Evolutionary conservation across 495 filamentous ascomycete species (phyloP), one percentile per base, ranked within the genome.

Genomic region (Hypoxylon fragiforme): DNA sequence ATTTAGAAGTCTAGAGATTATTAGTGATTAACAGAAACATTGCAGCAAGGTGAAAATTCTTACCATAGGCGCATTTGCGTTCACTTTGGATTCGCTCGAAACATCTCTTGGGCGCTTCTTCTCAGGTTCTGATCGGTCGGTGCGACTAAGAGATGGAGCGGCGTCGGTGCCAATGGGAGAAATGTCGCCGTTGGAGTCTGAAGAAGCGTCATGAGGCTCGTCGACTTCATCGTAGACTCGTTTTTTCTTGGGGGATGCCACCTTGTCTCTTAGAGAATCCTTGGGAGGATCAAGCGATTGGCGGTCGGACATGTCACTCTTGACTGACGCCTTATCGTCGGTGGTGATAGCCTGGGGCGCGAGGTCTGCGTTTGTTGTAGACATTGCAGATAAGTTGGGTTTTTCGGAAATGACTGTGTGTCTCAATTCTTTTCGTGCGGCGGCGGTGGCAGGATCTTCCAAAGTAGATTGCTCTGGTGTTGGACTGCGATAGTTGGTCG

Each of bases 181-280:
- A 30, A 68, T 63, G 30, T 67, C 69, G 42, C 69, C 70, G 53
- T 61, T 57, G 12, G 60, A 50, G 20, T 67, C 68, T 6, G 42
- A 47, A 14, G 50, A 32, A 2, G 56, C 51, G 22, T 75, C 74
- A 42, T 63, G 66, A 34, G 64, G 55, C 30, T 70, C 60, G 36
- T 80, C 77, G 1, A 81, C 69, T 60, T 80, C 74, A 46, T 78
- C 77, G 49, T 76, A 75, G 20, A 74, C 77, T 41, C 80, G 68
- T 67, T 82, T 82, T 68, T 81, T 82, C 71, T 81, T 82, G 22
- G 80, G 80, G 4, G 78, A 81, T 13, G 73, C 68, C 11, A 81
- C 44, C 39, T 74, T 66, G 45, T 79, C 76, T 55, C 63, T 72
- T 57, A 77, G 48, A 7, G 62, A 60, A 20, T 75, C 69, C 41